phyloP scores from a whole-genome alignment of 2,329 filamentous ascomycete species.

The Camptophora hylomeconis region DNA sequence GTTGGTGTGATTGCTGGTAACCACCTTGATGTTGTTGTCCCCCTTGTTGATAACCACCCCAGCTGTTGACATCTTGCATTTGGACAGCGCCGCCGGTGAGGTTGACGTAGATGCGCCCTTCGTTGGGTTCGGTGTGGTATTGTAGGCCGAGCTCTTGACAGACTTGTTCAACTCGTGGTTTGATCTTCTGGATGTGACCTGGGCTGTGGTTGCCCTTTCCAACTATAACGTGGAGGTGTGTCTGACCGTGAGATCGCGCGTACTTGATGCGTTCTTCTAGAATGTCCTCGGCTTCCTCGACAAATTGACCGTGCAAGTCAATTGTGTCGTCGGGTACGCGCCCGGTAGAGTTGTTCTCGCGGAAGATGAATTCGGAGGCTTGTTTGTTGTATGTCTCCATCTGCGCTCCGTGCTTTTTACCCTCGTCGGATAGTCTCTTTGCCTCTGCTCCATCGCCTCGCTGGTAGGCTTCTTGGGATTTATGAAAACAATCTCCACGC shows the following conservation, averaged over 20 bases:
- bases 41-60: conserved; percentile 11
- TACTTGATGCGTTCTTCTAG: conserved; percentile 73
- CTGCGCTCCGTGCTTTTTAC: conserved; percentile 67
- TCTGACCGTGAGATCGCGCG: conserved; percentile 59
- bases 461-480: conserved; percentile 68
- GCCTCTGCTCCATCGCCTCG: conserved; percentile 72
- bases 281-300: conserved; percentile 88
- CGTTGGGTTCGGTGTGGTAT: conserved; percentile 77
- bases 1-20: conserved; percentile 32
- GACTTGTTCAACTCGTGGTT: conserved; percentile 81
- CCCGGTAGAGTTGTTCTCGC: conserved; percentile 74
- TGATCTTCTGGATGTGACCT: conserved; percentile 81
- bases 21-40: conserved; percentile 23
- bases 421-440: conserved; percentile 71
- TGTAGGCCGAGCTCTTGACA: conserved; percentile 72
- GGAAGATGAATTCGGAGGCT: conserved; percentile 87
- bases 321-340: conserved; percentile 70
- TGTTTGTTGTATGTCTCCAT: conserved; percentile 86
- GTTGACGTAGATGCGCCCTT: conserved; percentile 78
- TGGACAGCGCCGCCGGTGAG: conserved; percentile 57
- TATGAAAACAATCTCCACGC: conserved; percentile 64
- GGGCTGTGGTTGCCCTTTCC: conserved; percentile 84
- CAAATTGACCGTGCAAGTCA: conserved; percentile 87
- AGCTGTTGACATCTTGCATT: conserved; percentile 15
- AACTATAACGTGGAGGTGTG: conserved; percentile 85